These are phyloP conservation scores for Paspalum vaginatum DNA, from an alignment of 176 grass and related monocot species.

Conservation along the genomic window DNA sequence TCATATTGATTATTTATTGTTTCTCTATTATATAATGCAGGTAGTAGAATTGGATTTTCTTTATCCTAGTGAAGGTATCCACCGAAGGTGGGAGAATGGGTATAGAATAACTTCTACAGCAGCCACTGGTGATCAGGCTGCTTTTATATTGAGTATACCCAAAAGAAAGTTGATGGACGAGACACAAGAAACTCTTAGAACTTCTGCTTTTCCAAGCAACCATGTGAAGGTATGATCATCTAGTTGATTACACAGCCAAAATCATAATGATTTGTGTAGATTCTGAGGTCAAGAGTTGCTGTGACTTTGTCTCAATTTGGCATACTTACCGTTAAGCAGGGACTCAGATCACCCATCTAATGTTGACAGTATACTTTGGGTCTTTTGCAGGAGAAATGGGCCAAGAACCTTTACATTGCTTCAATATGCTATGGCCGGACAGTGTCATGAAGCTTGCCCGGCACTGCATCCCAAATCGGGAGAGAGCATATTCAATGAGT, in stretches of 20 bases:
- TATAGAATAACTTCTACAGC: conserved; percentile 96
- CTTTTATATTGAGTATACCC: conserved; percentile 92
- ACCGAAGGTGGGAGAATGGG: conserved; percentile 87
- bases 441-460: conserved; percentile 59
- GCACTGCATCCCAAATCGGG: conserved; percentile 37
- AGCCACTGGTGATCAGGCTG: conserved; percentile 93
- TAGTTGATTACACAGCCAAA: conserved; percentile 6
- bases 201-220: conserved; percentile 96
- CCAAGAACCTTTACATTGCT: conserved; percentile 97
- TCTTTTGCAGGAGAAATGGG: conserved; percentile 89
- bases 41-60: conserved; percentile 99
- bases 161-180: conserved; percentile 90
- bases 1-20: conserved; percentile 26
- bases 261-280: neutral
- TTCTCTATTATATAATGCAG: conserved; percentile 48
- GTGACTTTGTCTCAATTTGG: conserved; percentile 1
- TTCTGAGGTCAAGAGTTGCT: neutral
- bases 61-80: conserved; percentile 97
- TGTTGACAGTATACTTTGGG: neutral
- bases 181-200: conserved; percentile 96
- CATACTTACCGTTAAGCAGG: neutral
- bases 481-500: conserved; percentile 42
- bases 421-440: conserved; percentile 89
- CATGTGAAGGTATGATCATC: conserved; percentile 85
- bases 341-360: neutral